Base-by-base conservation (phyloP, 257 asterid genomes). In the Misopates orontium region DNA sequence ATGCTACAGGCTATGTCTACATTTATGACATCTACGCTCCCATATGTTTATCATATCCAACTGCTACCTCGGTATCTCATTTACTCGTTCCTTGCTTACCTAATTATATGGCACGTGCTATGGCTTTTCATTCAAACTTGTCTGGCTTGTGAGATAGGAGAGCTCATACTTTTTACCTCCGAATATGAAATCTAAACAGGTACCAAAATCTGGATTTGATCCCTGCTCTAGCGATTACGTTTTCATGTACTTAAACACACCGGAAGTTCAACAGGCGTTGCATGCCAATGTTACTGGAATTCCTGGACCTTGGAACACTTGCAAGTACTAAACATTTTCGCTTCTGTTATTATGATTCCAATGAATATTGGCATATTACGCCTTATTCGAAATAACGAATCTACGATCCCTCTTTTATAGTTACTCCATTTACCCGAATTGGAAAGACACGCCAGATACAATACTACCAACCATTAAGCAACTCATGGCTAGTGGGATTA, bases 181-280 rank as follows among this genome's bases (percentile, higher is more conserved):
- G 4, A 3, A 7, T 28, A 2, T 28, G 36, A 28, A 28, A 3
- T 28, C 36, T 28, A 28, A 28, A 28, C 36, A 50, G 17, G 42
- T 9, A 36, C 42, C 42, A 1, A 10, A 36, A 36, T 57, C 62
- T 9, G 70, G 28, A 32, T 67, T 72, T 59, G 82, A 77, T 72
- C 82, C 82, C 0, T 77, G 78, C 73, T 22, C 77, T 4, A 28
- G 22, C 8, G 12, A 23, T 17, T 77, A 77, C 16, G 62, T 68
- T 10, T 4, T 18, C 22, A 15, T 72, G 1, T 77, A 77, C 45
- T 52, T 77, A 39, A 68, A 68, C 62, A 60, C 0, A 2, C 82
- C 69, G 10, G 64, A 68, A 50, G 73, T 77, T 16, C 78, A 78
- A 19, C 54, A 45, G 25, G 66, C 56, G 4, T 56, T 78, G 17